These are phyloP conservation scores for Annona cherimola DNA, from an alignment of 164 flowering plant genomes.

Conservation along the genomic window DNA sequence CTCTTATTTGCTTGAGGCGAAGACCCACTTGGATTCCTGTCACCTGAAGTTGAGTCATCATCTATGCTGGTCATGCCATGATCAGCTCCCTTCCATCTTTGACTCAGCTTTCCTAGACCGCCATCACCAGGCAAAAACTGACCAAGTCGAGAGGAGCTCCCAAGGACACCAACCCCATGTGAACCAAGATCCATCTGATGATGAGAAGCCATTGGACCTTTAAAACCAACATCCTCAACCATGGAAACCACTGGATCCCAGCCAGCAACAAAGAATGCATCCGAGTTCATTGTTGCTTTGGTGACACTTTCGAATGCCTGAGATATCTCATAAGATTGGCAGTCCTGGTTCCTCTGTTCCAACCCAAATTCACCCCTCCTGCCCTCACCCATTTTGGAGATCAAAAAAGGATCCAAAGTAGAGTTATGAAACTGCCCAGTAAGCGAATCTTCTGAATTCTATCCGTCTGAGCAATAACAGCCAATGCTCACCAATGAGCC, in stretches of 20 bases:
- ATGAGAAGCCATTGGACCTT: conserved; percentile 40
- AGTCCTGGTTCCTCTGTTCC: conserved; percentile 32
- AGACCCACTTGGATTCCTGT: conserved; percentile 19
- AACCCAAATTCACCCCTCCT: conserved; percentile 45
- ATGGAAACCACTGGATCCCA: conserved; percentile 79
- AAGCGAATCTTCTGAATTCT: conserved; percentile 4
- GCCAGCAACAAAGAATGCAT: conserved; percentile 44
- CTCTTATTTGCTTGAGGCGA: conserved; percentile 56
- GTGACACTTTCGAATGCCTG: conserved; percentile 29
- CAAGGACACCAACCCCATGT: conserved; percentile 27
- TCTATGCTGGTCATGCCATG: conserved; percentile 27
- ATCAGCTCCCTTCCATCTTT: conserved; percentile 19
- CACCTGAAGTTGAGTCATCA: conserved; percentile 30
- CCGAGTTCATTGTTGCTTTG: conserved; percentile 38
- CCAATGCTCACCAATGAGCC: conserved; percentile 10
- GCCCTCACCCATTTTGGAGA: conserved; percentile 38
- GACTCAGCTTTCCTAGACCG: conserved; percentile 35
- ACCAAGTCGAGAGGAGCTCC: conserved; percentile 42
- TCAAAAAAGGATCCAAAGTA: conserved; percentile 5
- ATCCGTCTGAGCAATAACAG: conserved; percentile 2
- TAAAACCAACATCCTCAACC: conserved; percentile 40
- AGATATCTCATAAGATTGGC: conserved; percentile 34
- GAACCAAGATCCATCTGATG: conserved; percentile 33
- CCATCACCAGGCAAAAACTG: conserved; percentile 48
- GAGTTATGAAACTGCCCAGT: conserved; percentile 1